Base-by-base conservation (phyloP, 345 rosid genomes). In the Ceriops tagal region DNA sequence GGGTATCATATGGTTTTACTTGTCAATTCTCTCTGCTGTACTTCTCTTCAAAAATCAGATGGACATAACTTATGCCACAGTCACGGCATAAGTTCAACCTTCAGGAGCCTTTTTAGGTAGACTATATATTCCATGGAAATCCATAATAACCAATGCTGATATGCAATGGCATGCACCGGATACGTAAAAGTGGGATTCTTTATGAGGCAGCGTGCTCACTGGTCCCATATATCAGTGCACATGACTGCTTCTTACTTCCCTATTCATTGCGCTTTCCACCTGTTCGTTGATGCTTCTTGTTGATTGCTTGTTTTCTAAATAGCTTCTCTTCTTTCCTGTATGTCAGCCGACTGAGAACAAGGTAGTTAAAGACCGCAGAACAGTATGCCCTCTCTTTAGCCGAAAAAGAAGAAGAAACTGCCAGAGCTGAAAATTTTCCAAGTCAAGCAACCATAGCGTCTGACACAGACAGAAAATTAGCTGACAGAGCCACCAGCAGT, bases 381-480 rank as follows among this genome's bases (percentile, higher is more conserved):
- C 34, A 18, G 49, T 65, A 64, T 46, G 65, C 47, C 0, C 47
- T 39, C n/a, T 9, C 30, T 28, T 46, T 39, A 15, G 21, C 53
- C 13, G 22, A 58, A 24, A 35, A 57, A 59, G 30, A 21, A 22
- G 61, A 20, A 59, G 51, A 64, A n/a, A 35, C 27, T n/a, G n/a
- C 35, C 43, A 55, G 27, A 11, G 10, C 30, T 30, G 59, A 65
- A 34, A 59, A 47, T 20, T 8, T 65, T 22, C 11, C 32, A 11
- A 52, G 30, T n/a, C 28, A 51, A 46, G 6, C 35, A 27, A 51
- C 21, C 39, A 22, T 21, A 27, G 28, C 22, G 35, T 3, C 61
- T 60, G 59, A 51, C 39, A 7, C 65, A 58, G 46, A 63, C 26
- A 27, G 64, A 63, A 24, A 47, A 57, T 31, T 58, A 30, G 34